Base-by-base conservation (phyloP, 345 rosid genomes). In the Kernera saxatilis region DNA sequence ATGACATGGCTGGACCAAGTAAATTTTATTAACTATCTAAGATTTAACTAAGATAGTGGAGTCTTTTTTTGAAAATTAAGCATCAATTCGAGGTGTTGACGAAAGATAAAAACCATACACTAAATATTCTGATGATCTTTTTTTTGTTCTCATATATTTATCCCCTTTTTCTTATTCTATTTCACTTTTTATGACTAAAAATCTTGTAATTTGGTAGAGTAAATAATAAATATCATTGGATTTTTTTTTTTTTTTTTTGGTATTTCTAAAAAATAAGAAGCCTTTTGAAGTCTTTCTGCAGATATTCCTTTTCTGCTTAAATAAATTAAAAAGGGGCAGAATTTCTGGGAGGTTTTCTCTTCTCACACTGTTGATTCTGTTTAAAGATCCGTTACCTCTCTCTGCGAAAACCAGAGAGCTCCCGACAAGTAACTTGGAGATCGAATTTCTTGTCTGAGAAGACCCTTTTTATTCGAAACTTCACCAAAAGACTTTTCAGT, bases 301-400 rank as follows among this genome's bases (percentile, higher is more conserved):
- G n/a, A n/a, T 17, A 27, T 15, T 32, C 2, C 10, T 15, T 26
- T 27, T 66, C 11, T 63, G 29, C 35, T 32, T 29, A 22, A 64
- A 33, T 29, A 60, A 67, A 71, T 10, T 35, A 43, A 35, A 15
- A n/a, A 49, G n/a, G n/a, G 6, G 23, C 8, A 58, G 50, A 67
- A 33, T 50, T 51, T 50, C 6, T 1, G 36, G 23, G 44, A 48
- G 23, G 62, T 18, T 15, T 45, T 35, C 26, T 11, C 17, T 50
- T 13, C 27, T 29, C 0, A 49, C 50, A 69, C 70, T 69, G 52
- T 54, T 75, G 51, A 69, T 26, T 63, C n/a, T 44, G 70, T 75
- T 65, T 69, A 54, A 75, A 75, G 74, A 75, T 75, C 79, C 70
- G 74, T 75, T 69, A 53, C 56, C 70, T n/a, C n/a, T n/a, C n/a